Base-by-base conservation (phyloP, 1,284 basidiomycete species). In the Marasmius tenuissimus region DNA sequence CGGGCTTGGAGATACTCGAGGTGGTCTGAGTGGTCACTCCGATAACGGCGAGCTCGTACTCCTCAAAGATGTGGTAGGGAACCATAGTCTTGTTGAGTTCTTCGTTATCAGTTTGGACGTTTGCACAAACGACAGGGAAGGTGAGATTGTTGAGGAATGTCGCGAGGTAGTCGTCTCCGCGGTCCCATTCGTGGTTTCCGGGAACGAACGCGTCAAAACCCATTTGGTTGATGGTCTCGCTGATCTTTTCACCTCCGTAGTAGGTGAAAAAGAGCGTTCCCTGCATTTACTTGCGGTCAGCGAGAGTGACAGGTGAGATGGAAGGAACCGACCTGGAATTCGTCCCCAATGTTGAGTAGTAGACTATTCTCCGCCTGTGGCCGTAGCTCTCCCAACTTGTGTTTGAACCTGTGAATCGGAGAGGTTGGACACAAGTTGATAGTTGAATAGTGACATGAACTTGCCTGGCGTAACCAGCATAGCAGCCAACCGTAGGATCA, bases 301-400 rank as follows among this genome's bases (percentile, higher is more conserved):
- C 2, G 40, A 42, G 40, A 42, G n/a, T 42, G 11, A 12, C 40
- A 42, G n/a, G 40, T 3, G n/a, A 42, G 11, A 12, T 12, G 40
- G 40, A 42, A 42, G 12, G 40, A 42, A 42, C 40, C 11, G n/a
- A 42, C 40, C n/a, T 42, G 40, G 63, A 80, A 80, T 64, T 81
- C 78, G 63, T 81, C 78, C 6, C 79, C 79, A 47, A 76, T 73
- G 64, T 80, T 78, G 42, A 81, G 64, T 61, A 80, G 72, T 4
- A 81, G 63, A 16, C 72, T 73, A 65, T 80, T 73, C 33, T 71
- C 65, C 39, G 69, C 70, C 9, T 56, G 62, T 8, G 66, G 67
- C 33, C 78, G 67, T 1, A 69, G 66, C 45, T 70, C 65, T 27
- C 76, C 70, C 47, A 80, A 68, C 40, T 72, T 70, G 16, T 70